phyloP scores from a whole-genome alignment of 495 filamentous ascomycete genomes.

The Daldinia bambusicola region DNA sequence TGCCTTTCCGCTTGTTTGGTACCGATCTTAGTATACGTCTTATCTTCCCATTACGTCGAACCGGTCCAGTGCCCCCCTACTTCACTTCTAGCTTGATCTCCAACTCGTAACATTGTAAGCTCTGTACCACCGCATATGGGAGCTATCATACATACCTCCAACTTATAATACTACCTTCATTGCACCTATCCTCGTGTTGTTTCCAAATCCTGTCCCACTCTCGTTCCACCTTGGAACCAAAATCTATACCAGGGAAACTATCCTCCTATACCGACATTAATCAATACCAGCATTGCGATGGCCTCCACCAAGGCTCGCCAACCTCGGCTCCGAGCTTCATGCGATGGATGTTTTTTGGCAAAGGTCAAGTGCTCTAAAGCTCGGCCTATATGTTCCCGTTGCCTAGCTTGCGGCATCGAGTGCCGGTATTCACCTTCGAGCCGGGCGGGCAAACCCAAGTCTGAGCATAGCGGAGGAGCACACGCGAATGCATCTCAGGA shows the following conservation, averaged over 20 bases:
- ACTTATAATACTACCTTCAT: constrained; percentile 42
- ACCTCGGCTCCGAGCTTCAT: constrained; percentile 60
- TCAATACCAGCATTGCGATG: constrained; percentile 43
- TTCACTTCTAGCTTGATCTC: constrained; percentile 24
- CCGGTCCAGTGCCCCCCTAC: constrained; percentile 35
- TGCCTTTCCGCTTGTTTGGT: constrained; percentile 37
- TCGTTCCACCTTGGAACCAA: constrained; percentile 21
- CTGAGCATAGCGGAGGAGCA: constrained; percentile 47
- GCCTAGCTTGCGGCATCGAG: constrained; percentile 57
- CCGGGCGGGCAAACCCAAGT: constrained; percentile 58
- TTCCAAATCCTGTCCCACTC: constrained; percentile 39
- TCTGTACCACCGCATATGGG: constrained; percentile 37
- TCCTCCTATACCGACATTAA: constrained; percentile 15
- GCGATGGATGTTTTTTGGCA: constrained; percentile 65
- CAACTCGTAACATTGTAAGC: constrained; percentile 35
- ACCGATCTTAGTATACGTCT: constrained; percentile 35
- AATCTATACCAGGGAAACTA: constrained; percentile 4
- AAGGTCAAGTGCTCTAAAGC: constrained; percentile 66
- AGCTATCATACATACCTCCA: constrained; percentile 32
- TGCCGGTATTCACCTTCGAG: constrained; percentile 64
- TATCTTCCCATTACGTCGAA: constrained; percentile 31
- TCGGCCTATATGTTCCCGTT: constrained; percentile 60
- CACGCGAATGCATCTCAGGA: constrained; percentile 37
- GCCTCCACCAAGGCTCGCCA: constrained; percentile 51
- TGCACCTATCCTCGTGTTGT: constrained; percentile 28